phyloP scores from a whole-genome alignment of 2,329 filamentous ascomycete genomes.

The Thelonectria blattea region DNA sequence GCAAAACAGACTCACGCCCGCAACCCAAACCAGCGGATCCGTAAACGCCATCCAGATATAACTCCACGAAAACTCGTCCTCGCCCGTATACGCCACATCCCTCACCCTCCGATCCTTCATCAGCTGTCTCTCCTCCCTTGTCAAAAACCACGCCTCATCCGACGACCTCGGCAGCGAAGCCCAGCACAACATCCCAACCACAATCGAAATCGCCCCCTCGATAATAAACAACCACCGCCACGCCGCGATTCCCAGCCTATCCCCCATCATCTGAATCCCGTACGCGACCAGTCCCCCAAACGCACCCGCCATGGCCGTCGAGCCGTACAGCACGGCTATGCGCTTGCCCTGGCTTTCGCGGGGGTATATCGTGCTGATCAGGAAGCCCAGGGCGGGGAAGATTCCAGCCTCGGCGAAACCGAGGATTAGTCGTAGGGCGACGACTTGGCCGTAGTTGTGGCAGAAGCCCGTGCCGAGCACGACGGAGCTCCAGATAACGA shows the following conservation, averaged over 20 bases:
- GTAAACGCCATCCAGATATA: conserved; percentile 11
- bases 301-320: conserved; percentile 13
- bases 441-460: conserved; percentile 59
- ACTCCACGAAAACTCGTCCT: conserved; percentile 2
- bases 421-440: conserved; percentile 63
- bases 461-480: conserved; percentile 63
- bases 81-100: conserved; percentile 7
- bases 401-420: conserved; percentile 65
- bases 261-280: conserved; percentile 15
- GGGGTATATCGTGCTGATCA: conserved; percentile 39
- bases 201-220: conserved; percentile 52
- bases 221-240: conserved; percentile 27
- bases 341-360: conserved; percentile 21
- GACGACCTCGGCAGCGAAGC: conserved; percentile 40
- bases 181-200: conserved; percentile 21
- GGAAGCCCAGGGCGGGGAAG: conserved; percentile 64
- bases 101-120: conserved; percentile 4
- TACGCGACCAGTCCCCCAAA: conserved; percentile 21
- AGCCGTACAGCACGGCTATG: conserved; percentile 22
- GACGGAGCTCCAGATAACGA: conserved; percentile 57
- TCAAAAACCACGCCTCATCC: conserved; percentile 48
- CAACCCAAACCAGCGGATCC: conserved; percentile 8
- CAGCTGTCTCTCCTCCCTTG: conserved; percentile 44
- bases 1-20: conserved; percentile 11
- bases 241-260: conserved; percentile 2